Conservation (phyloP, 2,329 filamentous ascomycete species). For the Aspergillus ibericus region DNA sequence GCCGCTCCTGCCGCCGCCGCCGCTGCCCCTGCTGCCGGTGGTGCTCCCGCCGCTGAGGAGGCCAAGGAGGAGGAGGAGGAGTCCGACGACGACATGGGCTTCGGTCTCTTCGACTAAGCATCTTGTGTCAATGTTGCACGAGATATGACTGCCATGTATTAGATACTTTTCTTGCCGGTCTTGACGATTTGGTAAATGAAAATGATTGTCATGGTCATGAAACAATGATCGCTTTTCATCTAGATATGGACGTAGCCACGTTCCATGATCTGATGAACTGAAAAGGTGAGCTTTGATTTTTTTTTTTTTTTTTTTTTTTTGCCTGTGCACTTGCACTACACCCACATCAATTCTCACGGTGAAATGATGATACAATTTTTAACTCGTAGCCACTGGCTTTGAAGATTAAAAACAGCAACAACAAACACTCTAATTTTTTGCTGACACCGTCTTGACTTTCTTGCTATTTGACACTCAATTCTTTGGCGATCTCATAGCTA, state of each 20-base stretch:
- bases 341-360: conserved; percentile 26
- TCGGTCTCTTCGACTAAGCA: conserved; percentile 74
- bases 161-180: conserved; percentile 36
- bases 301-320: conserved; percentile 14
- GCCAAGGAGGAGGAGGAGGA: conserved; percentile 66
- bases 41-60: conserved; percentile 53
- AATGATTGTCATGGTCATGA: conserved; percentile 29
- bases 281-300: conserved; percentile 23
- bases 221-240: conserved; percentile 15
- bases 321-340: neutral
- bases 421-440: conserved; percentile 73
- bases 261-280: conserved; percentile 30
- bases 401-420: conserved; percentile 63
- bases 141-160: conserved; percentile 40
- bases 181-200: conserved; percentile 36
- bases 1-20: conserved; percentile 72
- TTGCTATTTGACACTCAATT: conserved; percentile 3
- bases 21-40: conserved; percentile 53
- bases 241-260: conserved; percentile 37
- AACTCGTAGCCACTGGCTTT: conserved; percentile 59
- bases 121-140: conserved; percentile 20
- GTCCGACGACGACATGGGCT: conserved; percentile 64
- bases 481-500: conserved; percentile 9
- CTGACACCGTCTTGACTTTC: conserved; percentile 48
- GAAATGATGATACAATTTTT: conserved; percentile 66